phyloP scores from a whole-genome alignment of 345 rosid genomes.

The Rhodamnia argentea region DNA sequence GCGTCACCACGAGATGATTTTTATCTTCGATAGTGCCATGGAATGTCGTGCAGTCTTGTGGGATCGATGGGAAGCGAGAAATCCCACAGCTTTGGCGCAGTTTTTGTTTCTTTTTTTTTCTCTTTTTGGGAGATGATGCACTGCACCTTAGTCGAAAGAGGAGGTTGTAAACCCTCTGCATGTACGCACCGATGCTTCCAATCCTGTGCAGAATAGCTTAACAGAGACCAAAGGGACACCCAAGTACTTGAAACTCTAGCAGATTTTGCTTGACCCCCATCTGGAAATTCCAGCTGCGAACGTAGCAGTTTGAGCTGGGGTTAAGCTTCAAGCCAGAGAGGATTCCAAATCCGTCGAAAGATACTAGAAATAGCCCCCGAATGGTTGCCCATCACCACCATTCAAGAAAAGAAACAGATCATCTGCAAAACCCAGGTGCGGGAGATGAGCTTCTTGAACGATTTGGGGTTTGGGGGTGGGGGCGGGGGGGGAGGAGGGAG shows the following conservation, averaged over 20 bases:
- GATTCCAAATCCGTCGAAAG: background rate
- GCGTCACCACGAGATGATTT: background rate
- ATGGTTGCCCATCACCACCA: background rate
- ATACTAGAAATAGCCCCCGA: background rate
- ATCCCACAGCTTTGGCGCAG: background rate
- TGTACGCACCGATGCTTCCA: background rate
- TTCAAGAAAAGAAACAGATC: background rate
- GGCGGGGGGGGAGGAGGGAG: no score
- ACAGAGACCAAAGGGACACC: background rate
- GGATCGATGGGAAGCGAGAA: background rate
- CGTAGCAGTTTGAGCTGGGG: background rate
- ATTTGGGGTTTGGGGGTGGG: no score
- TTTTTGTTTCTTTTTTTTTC: background rate
- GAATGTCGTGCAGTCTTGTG: background rate
- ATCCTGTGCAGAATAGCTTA: background rate
- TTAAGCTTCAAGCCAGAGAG: background rate
- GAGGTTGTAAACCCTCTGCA: background rate
- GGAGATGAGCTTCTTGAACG: background rate
- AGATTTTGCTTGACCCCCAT: background rate
- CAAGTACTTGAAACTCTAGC: background rate
- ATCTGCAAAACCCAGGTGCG: background rate
- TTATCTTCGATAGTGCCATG: background rate
- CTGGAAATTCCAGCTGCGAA: background rate
- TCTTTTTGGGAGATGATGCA: background rate
- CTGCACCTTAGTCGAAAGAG: background rate